Percentiles rank a stretch among this genome's conserved stretches.
Evolutionary conservation across 495 filamentous ascomycete species (phyloP).

Genomic region (Neurospora sublineolata): DNA sequence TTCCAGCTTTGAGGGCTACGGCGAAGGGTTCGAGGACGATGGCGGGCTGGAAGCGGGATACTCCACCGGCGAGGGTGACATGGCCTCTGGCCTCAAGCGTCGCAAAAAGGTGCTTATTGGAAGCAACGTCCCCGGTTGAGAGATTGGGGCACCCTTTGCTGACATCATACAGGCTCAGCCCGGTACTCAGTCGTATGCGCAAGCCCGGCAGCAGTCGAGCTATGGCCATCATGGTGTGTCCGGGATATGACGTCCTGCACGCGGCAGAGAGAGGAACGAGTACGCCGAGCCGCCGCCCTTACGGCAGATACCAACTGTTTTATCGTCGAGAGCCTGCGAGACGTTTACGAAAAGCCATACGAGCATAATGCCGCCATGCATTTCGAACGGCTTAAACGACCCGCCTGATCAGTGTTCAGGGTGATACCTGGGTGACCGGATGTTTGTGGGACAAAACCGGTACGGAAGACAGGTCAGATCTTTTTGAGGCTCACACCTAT

Average conservation of each 20-base stretch:
- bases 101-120: constrained; percentile 43
- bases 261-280: neutral
- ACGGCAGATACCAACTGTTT: neutral
- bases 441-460: neutral
- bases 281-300: constrained; percentile 2
- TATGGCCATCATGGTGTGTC: constrained; percentile 30
- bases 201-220: constrained; percentile 27
- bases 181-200: constrained; percentile 15
- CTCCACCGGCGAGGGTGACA: constrained; percentile 41
- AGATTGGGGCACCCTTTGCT: constrained; percentile 13
- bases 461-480: constrained; percentile 9
- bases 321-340: neutral
- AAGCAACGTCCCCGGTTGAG: constrained; percentile 14
- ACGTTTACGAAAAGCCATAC: neutral
- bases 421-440: constrained; percentile 24
- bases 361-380: neutral
- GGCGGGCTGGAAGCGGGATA: constrained; percentile 34
- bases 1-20: constrained; percentile 46
- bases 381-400: neutral
- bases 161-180: constrained; percentile 18
- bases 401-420: constrained; percentile 23
- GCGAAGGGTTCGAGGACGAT: constrained; percentile 41
- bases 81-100: constrained; percentile 34
- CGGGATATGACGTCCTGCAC: constrained; percentile 10
- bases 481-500: neutral